Evolutionary conservation across 2,329 filamentous ascomycete genomes (phyloP), one percentile per base, ranked within the genome.

Genomic region (Pyrenochaeta sp.): DNA sequence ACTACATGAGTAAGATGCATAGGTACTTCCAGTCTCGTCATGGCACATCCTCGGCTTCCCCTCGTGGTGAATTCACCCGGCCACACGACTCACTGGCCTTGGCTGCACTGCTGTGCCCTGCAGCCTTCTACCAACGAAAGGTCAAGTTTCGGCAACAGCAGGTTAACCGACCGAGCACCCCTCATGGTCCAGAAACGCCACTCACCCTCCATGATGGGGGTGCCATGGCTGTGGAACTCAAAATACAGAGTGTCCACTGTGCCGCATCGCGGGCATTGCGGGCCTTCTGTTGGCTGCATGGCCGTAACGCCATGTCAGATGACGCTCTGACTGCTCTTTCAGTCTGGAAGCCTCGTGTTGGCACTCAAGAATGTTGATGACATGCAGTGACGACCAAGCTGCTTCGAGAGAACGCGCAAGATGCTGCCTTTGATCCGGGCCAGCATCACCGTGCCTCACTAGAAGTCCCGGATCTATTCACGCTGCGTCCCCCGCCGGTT

Each of bases 221-320:
- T 40, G 51, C 40, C 45, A 15, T 51, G 54, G 39, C 17, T 40
- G 29, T 31, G 5, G 40, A 42, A 42, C 31, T 36, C 36, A 10
- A 30, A 42, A 49, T 45, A 35, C 17, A 36, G 21, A 33, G 21
- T 15, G 40, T 18, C 51, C 32, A 31, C 40, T 31, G 21, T 37
- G 51, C 51, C 46, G 43, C 35, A 31, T 15, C 11, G 32, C 37
- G 35, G 37, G 40, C 45, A 31, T 15, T 14, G 32, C 37, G 35
- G 37, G 40, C 45, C 32, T n/a, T 40, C 18, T 40, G 18, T 47
- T 33, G 56, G 49, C 45, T 56, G 56, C 53, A 46, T 48, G 41
- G 32, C 50, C 11, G 39, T 40, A 17, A 47, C 31, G 18, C 32
- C 43, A 35, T 41, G 49, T 59, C 53, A 56, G 46, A 56, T 59